Percentiles rank a stretch among this genome's conserved stretches.
phyloP scores from a whole-genome alignment of 139 green algal genomes.

The Chlamydomonas schloesseri region DNA sequence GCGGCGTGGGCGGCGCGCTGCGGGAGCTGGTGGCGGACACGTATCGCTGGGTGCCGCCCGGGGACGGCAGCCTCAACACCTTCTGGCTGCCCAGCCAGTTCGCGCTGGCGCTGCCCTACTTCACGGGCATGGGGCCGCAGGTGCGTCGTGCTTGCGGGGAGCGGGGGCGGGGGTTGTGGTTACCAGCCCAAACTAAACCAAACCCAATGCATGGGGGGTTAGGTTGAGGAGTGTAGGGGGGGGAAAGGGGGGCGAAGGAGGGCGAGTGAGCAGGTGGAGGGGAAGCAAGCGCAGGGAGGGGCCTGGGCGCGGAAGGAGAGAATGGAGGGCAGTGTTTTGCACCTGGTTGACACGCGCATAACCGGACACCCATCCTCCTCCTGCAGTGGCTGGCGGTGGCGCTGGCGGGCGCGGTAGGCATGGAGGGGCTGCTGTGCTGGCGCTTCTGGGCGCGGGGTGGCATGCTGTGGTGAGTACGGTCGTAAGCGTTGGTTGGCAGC shows the following conservation, averaged over 20 bases:
- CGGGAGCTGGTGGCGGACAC: neutral
- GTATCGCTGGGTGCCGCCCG: constrained; percentile 13
- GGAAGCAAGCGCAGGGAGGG: no score
- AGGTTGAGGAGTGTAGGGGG: no score
- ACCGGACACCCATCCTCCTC: no score
- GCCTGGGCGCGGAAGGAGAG: no score
- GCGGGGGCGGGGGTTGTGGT: no score
- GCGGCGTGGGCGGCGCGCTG: neutral
- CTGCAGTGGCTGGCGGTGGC: neutral
- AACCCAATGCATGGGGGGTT: no score
- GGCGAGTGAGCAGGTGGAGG: no score
- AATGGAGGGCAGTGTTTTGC: no score
- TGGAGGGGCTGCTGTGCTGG: constrained; percentile 12
- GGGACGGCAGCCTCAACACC: constrained; percentile 11
- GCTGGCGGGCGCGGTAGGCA: neutral
- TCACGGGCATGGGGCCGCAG: neutral
- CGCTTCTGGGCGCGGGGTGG: neutral
- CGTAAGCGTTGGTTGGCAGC: no score
- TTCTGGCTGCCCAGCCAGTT: constrained; percentile 18
- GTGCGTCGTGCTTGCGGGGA: neutral
- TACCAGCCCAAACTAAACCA: no score
- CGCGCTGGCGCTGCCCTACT: constrained; percentile 6
- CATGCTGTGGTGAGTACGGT: constrained; percentile 7
- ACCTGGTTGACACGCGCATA: no score
- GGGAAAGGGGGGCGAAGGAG: no score